Percentiles rank a stretch among this genome's conserved stretches.
Conservation (phyloP, 805 yeast genomes). For the Candida dajiaensis region DNA sequence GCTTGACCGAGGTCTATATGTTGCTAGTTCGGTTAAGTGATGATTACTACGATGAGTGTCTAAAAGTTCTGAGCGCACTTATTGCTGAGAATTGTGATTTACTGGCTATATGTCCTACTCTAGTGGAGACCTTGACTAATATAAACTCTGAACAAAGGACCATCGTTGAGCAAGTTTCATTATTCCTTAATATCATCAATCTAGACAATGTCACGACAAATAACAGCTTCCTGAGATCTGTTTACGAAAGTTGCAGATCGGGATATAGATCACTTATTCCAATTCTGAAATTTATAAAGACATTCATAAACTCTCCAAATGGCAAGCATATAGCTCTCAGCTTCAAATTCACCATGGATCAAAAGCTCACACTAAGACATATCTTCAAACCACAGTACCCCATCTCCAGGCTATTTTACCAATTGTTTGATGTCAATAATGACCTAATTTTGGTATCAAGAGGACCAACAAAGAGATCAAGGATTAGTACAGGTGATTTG, state of each 20-base stretch:
- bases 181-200: conserved; percentile 4
- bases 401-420: background rate
- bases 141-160: conserved; percentile 5
- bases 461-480: background rate
- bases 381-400: conserved; percentile 4
- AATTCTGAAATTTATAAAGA: conserved; percentile 8
- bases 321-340: background rate
- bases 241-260: conserved; percentile 6
- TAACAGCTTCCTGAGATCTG: conserved; percentile 3
- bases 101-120: conserved; percentile 1
- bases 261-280: conserved; percentile 14
- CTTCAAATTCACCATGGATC: conserved; percentile 1
- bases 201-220: background rate
- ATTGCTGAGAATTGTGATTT: conserved; percentile 5
- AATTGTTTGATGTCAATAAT: background rate
- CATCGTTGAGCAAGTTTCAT: conserved; percentile 7
- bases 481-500: background rate
- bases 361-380: background rate
- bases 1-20: background rate
- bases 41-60: conserved; percentile 1
- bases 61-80: conserved; percentile 1
- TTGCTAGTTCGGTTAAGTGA: background rate
- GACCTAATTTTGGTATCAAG: background rate
- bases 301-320: background rate
- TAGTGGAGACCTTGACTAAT: conserved; percentile 10